Conservation (phyloP, 2,329 filamentous ascomycete species). For the Whalleya microplaca region DNA sequence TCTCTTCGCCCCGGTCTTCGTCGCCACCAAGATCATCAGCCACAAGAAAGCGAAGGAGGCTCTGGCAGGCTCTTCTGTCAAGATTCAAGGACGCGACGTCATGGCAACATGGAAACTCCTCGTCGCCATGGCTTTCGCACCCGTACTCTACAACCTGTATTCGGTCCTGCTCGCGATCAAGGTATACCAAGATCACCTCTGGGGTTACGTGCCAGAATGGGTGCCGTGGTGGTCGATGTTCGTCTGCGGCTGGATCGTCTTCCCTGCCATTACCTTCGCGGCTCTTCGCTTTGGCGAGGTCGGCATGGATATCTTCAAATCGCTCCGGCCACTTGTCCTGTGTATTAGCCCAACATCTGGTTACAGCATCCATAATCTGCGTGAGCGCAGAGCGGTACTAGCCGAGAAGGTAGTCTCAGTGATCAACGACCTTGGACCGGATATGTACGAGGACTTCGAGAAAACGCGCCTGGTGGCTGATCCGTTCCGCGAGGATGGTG, state of each 20-base stretch:
- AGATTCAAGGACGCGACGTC: slow-evolving; percentile 85
- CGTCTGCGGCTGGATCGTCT: slow-evolving; percentile 75
- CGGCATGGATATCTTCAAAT: slow-evolving; percentile 99
- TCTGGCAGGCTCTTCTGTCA: slow-evolving; percentile 83
- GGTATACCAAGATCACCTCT: slow-evolving; percentile 79
- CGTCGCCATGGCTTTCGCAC: slow-evolving; percentile 82
- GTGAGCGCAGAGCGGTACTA: slow-evolving; percentile 71
- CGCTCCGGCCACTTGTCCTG: slow-evolving; percentile 81
- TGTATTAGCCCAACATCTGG: slow-evolving; percentile 83
- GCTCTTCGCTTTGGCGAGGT: slow-evolving; percentile 94
- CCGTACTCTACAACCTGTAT: slow-evolving; percentile 81
- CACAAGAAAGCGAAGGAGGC: slow-evolving; percentile 81
- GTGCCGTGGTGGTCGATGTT: slow-evolving; percentile 80
- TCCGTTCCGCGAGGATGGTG: slow-evolving; percentile 43
- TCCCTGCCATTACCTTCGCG: slow-evolving; percentile 88
- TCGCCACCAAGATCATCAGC: slow-evolving; percentile 81
- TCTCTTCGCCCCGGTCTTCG: slow-evolving; percentile 87
- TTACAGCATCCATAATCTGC: slow-evolving; percentile 81
- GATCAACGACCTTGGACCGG: slow-evolving; percentile 93
- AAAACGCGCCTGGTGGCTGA: slow-evolving; percentile 70
- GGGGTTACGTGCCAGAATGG: slow-evolving; percentile 79
- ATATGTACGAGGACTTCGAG: slow-evolving; percentile 97
- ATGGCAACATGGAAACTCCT: slow-evolving; percentile 94
- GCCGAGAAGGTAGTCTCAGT: slow-evolving; percentile 83
- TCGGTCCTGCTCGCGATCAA: slow-evolving; percentile 74